phyloP scores from a whole-genome alignment of 345 rosid species.

The Combretum micranthum region DNA sequence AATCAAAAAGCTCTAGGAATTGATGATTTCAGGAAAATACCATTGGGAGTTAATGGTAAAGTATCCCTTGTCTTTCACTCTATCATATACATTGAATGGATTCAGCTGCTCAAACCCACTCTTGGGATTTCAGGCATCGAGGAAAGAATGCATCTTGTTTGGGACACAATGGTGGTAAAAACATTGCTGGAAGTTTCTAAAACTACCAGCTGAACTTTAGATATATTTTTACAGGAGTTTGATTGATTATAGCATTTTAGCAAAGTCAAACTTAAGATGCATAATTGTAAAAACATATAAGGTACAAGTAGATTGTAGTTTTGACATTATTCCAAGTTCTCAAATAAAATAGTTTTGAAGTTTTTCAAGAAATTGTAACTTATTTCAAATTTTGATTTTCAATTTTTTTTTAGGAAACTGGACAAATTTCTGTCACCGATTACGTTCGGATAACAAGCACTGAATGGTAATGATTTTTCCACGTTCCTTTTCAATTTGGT shows the following conservation, averaged over 20 bases:
- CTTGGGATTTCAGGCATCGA: slow-evolving; percentile 55
- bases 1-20: slow-evolving; percentile 81
- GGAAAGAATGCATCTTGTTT: slow-evolving; percentile 96
- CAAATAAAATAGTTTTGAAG: too few species aligned
- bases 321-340: too few species aligned
- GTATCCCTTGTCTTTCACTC: slow-evolving; percentile 6
- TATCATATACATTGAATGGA: neutral
- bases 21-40: slow-evolving; percentile 88
- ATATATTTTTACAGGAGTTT: too few species aligned
- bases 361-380: too few species aligned
- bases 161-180: slow-evolving; percentile 98
- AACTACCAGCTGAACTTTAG: too few species aligned
- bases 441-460: slow-evolving; percentile 43
- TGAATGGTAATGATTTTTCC: slow-evolving; percentile 29
- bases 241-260: too few species aligned
- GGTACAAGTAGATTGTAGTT: too few species aligned
- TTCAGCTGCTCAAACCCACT: slow-evolving; percentile 8
- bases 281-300: too few species aligned
- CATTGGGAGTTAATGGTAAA: slow-evolving; percentile 95
- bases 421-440: slow-evolving; percentile 39
- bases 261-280: too few species aligned
- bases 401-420: slow-evolving; percentile 10
- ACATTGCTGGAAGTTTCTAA: neutral
- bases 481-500: too few species aligned
- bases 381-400: too few species aligned